Evolutionary conservation across 2,329 filamentous ascomycete species (phyloP), one percentile per base, ranked within the genome.

Genomic region (Aureobasidium musti): DNA sequence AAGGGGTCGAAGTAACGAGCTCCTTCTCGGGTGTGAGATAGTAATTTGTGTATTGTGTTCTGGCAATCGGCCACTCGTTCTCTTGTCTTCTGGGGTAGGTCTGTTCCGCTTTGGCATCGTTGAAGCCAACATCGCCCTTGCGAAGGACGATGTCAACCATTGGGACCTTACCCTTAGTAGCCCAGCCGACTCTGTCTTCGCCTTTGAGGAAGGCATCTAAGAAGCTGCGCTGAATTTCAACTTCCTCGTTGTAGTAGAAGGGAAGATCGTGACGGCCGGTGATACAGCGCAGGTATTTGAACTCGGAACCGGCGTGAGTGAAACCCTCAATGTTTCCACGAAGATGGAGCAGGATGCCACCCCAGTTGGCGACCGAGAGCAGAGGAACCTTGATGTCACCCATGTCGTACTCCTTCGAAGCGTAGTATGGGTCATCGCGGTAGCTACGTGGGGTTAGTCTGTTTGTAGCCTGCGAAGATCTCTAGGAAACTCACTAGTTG

Each of bases 201-300:
- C 81, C 85, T 70, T 90, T 90, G 47, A 91, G 81, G 72, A 91
- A 91, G 0, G 88, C 87, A 67, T 90, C 86, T 0, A 91, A 76
- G 74, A 91, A 91, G 68, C 83, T 85, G 56, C 79, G 81, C 71
- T 91, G 88, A 0, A 91, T 71, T 67, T 88, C 85, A 0, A 89
- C 87, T 69, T 89, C 86, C 54, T 90, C 85, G 0, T 81, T 74
- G 73, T 90, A 89, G 76, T 89, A 91, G 74, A 90, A 91, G 0
- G 88, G 88, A 1, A 90, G 78, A 70, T 91, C 88, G 69, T 91
- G 88, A 0, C 88, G 82, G 1, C 88, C 88, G 0, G 84, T 86
- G 71, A 90, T 87, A 73, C 89, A 85, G 8, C 87, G 83, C 0
- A 91, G 80, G 70, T 88, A 91, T 73, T 90, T 91, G 69, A 86